Evolutionary conservation across 345 rosid genomes (phyloP), one percentile per base, ranked within the genome.

Genomic region (Corymbia maculata): DNA sequence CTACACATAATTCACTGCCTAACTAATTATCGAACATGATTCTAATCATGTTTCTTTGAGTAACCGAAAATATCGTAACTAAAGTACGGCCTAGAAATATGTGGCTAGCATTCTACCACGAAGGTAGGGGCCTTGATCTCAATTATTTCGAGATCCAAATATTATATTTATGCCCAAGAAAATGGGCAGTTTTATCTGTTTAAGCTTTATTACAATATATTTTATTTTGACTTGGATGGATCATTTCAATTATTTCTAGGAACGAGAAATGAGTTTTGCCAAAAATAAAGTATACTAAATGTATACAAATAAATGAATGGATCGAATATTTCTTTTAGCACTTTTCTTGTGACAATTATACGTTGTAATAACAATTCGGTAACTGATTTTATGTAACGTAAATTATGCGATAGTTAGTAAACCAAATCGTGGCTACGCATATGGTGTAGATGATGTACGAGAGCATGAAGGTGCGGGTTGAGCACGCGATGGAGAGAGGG

Each of bases 361-460:
- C 82, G 49, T 75, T 19, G 82, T 26, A 42, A 61, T 59, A 44
- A 22, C 64, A 42, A 44, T 86, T 30, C 42, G 16, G 10, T 59
- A 44, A 52, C 7, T 59, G 22, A 21, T 59, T 86, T 57, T 28
- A 26, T 82, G 51, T 12, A 32, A 6, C 19, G 24, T 15, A 36
- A 16, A 21, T 79, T 24, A 59, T 24, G 30, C 66, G 10, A 28
- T 59, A 26, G 24, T 57, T 57, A 26, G 13, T 24, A 5, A 57
- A 57, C 49, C 26, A 42, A 55, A 19, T 88, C 66, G 64, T 36
- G 42, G 42, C 42, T 36, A 36, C 42, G 42, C 42, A 36, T 36
- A 36, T 15, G 53, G 12, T 26, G 52, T 87, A 96, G 98, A 87
- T 51, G 59, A 91, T 93, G 93, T 95, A 96, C 87, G 94, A 95